phyloP scores from a whole-genome alignment of 2,329 filamentous ascomycete genomes.

The Neopestalotiopsis rosae region DNA sequence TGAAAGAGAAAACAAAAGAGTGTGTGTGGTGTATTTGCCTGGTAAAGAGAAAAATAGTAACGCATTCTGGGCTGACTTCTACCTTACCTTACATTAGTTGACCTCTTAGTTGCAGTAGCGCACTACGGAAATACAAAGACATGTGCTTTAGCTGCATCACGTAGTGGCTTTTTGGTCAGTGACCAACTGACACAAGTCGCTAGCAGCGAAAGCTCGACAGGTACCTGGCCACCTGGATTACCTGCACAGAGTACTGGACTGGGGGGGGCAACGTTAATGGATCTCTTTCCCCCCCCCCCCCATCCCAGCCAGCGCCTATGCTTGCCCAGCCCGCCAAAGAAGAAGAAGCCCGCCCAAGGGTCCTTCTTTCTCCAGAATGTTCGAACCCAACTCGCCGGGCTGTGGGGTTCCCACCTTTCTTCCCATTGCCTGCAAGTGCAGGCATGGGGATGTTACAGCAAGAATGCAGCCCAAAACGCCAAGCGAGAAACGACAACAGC shows the following conservation, averaged over 20 bases:
- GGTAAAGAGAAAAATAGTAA: background rate
- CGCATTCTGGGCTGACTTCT: background rate
- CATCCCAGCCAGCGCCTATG: background rate
- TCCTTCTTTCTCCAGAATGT: conserved; percentile 15
- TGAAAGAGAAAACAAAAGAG: conserved; percentile 13
- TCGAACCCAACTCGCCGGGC: conserved; percentile 12
- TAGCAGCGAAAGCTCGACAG: background rate
- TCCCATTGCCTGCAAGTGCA: background rate
- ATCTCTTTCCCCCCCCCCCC: too few relatives aligned
- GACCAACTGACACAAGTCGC: background rate
- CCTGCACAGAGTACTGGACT: background rate
- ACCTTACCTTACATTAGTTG: background rate
- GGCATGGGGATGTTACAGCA: background rate
- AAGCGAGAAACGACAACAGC: conserved; percentile 4
- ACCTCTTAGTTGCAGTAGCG: background rate
- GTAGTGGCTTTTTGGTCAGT: background rate
- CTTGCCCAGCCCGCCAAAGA: background rate
- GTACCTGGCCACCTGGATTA: background rate
- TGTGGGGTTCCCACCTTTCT: background rate
- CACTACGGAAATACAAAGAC: background rate
- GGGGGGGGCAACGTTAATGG: background rate
- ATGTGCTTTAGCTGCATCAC: background rate
- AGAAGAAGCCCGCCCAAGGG: background rate
- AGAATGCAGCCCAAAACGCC: background rate
- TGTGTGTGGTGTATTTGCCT: background rate